Evolutionary conservation across 352 stramenopile genomes (phyloP), one percentile per base, ranked within the genome.

Genomic region (Globisporangium uncinulatum): DNA sequence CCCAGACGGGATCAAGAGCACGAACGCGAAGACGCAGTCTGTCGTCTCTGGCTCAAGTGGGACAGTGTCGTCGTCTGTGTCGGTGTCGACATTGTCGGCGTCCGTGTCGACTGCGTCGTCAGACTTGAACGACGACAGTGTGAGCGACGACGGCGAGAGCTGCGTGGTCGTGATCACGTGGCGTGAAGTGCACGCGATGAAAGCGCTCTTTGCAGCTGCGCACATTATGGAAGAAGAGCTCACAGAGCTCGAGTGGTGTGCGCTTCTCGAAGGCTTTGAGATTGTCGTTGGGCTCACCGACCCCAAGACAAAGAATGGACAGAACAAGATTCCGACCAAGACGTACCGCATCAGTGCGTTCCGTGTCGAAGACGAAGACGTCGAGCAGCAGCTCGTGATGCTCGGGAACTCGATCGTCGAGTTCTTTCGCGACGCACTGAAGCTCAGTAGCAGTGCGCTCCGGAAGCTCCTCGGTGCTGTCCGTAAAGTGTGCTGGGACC

Each of bases 181-280:
- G 85, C 75, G 83, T 31, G 80, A 94, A 64, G 79, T 94, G 32
- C 85, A 92, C 43, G 85, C 85, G n/a, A 94, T 94, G 85, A 94
- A 94, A 57, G 79, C 83, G 11, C 65, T 94, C 17, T 92, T 92
- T 51, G 81, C 79, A 20, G 79, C 85, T 15, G 83, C 84, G 15
- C 85, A 94, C 48, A 87, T 92, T 36, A 94, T 94, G 83, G 81
- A 90, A 39, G 78, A 92, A 62, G 83, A 94, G 41, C 69, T 94
- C 31, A 76, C 75, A 3, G 71, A 87, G 61, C 62, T 68, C 37
- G 85, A 92, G 55, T 94, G 85, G 85, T 87, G 76, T 47, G 64
- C 81, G 17, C 51, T 94, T 8, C 63, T 94, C 4, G 79, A 92
- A 34, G 80, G 75, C 0, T 92, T 94, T 57, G 85, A 94, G 54